phyloP scores from a whole-genome alignment of 1,284 basidiomycete species.

The Entoloma clypeatum region DNA sequence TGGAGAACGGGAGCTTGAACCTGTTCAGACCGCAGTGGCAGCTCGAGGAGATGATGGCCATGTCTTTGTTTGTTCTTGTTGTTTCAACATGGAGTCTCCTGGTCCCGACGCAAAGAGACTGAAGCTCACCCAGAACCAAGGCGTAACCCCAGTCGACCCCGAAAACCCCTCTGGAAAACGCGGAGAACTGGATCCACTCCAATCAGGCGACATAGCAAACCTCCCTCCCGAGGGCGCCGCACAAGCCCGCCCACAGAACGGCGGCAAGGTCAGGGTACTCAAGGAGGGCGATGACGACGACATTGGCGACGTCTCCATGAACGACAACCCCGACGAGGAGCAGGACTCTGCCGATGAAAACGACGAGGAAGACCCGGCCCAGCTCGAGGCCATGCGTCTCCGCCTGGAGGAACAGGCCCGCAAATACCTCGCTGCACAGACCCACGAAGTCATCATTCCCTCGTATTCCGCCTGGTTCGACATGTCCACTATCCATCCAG shows the following conservation, averaged over 20 bases:
- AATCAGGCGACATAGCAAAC: conserved; percentile 68
- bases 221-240: conserved; percentile 50
- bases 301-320: conserved; percentile 68
- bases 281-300: conserved; percentile 65
- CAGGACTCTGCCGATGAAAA: conserved; percentile 67
- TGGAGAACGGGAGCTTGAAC: conserved; percentile 25
- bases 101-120: conserved; percentile 59
- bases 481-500: conserved; percentile 88
- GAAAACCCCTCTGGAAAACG: conserved; percentile 74
- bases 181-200: conserved; percentile 70
- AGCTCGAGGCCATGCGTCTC: conserved; percentile 72
- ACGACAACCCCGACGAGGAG: conserved; percentile 65
- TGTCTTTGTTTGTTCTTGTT: conserved; percentile 2
- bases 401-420: conserved; percentile 83
- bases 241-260: conserved; percentile 43
- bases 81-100: conserved; percentile 5
- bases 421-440: conserved; percentile 95
- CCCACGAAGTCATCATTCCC: conserved; percentile 95
- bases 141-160: conserved; percentile 65
- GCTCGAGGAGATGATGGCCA: conserved; percentile 2
- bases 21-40: conserved; percentile 27
- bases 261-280: conserved; percentile 48
- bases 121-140: conserved; percentile 61
- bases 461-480: conserved; percentile 99
- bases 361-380: conserved; percentile 77